Base-by-base conservation (phyloP, 1,139 yeast species). In the Magnusiomyces magnusii region DNA sequence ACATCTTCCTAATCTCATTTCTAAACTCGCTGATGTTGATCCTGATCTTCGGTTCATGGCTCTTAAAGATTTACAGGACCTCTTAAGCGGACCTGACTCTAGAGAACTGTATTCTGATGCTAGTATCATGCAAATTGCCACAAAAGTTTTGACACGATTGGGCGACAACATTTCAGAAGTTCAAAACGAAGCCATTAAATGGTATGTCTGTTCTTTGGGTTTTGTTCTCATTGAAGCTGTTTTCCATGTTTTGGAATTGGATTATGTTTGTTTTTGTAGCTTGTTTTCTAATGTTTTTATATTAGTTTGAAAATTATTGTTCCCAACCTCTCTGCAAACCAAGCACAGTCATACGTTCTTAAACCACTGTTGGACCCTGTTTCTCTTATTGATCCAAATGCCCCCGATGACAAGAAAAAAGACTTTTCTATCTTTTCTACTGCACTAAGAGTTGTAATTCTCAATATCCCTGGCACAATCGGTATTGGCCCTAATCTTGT, bases 41-140 rank as follows among this genome's bases (percentile, higher is more conserved):
- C 87, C 95, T 2, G 97, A 90, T 69, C 76, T 87, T 65, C 78
- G 96, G 68, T 89, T 85, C 72, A 90, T 90, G 97, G 95, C 93
- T 1, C 76, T 89, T 62, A 87, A 83, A 65, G 97, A 90, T 68
- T 78, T 89, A 66, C 82, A 81, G 66, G 81, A 80, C 67, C 75
- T 75, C 62, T 78, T 74, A 59, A 64, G 65, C 65, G 67, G 63
- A 65, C 75, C 56, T 65, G 71, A 55, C 65, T 23, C 13, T 10
- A 56, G 44, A 27, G 50, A 55, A 2, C 62, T 70, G 47, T 65
- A 68, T 34, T 61, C 66, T 34, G 65, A 66, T 51, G 64, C 66
- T 28, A 61, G 66, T 19, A 68, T 77, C 31, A 77, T 76, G 57
- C 66, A 66, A 58, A 80, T 86, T 64, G 73, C 80, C 21, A 77